Conservation (phyloP, 1,284 basidiomycete species). For the Stygiomarasmius scandens region DNA sequence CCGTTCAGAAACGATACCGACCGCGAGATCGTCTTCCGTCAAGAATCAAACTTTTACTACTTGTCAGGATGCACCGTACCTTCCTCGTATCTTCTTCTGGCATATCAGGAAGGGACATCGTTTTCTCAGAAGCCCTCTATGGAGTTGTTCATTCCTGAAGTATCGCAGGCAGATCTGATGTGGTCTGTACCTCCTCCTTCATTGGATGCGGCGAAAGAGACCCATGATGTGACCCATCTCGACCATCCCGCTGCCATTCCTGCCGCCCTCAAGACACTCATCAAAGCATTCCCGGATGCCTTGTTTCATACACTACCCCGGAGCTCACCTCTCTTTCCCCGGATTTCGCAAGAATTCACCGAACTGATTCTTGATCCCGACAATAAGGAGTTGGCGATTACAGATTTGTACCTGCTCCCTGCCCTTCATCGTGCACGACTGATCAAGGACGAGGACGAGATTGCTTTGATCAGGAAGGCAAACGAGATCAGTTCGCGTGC, state of each 20-base stretch:
- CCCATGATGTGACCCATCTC: conserved; percentile 63
- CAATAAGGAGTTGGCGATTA: conserved; percentile 37
- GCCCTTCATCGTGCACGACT: conserved; percentile 81
- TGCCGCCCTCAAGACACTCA: conserved; percentile 51
- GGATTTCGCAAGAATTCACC: conserved; percentile 44
- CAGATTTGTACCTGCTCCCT: conserved; percentile 63
- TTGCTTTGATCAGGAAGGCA: conserved; percentile 74
- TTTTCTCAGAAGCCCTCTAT: conserved; percentile 50
- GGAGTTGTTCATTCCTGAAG: conserved; percentile 77
- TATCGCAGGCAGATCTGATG: conserved; percentile 74
- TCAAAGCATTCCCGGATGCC: conserved; percentile 61
- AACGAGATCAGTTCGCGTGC: conserved; percentile 85
- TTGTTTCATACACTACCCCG: conserved; percentile 67
- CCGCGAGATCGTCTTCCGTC: conserved; percentile 76
- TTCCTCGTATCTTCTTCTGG: conserved; percentile 66
- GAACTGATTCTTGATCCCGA: conserved; percentile 37
- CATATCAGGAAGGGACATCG: conserved; percentile 54
- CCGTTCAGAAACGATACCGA: conserved; percentile 86
- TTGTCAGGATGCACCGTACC: conserved; percentile 80
- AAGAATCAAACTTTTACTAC: conserved; percentile 89
- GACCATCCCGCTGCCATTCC: conserved; percentile 53
- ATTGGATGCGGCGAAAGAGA: conserved; percentile 53
- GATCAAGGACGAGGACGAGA: conserved; percentile 75
- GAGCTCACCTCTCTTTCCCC: conserved; percentile 58
- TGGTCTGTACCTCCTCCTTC: conserved; percentile 87